phyloP scores from a whole-genome alignment of 805 yeast genomes.

The Wickerhamiella kazuoi region DNA sequence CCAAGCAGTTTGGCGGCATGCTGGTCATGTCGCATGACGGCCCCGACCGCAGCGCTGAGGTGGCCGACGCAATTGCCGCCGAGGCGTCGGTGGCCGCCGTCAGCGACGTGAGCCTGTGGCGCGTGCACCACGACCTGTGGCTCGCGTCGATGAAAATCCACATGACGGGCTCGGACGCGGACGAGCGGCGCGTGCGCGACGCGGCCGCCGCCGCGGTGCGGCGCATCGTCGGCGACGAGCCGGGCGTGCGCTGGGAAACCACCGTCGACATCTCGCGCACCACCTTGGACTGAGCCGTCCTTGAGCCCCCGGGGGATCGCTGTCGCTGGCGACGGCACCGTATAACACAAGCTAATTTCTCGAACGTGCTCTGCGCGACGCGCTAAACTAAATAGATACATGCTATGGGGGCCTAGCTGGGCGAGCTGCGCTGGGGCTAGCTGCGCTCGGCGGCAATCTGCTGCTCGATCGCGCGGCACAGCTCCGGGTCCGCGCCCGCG shows the following conservation, averaged over 20 bases:
- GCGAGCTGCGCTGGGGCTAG: no score
- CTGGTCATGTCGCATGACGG: constrained; percentile 28
- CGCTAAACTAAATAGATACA: no score
- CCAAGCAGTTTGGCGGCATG: constrained; percentile 27
- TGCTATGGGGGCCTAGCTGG: no score
- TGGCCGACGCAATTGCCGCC: constrained; percentile 13
- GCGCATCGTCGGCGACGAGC: constrained; percentile 13
- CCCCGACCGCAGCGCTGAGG: constrained; percentile 18
- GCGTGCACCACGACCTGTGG: constrained; percentile 28
- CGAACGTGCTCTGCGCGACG: no score
- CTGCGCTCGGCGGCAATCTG: constrained; percentile 6
- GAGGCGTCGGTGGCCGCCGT: constrained; percentile 19
- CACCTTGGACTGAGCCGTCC: constrained; percentile 4
- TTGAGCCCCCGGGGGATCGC: no score
- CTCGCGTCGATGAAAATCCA: constrained; percentile 22
- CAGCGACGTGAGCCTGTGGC: constrained; percentile 24
- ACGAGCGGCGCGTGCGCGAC: constrained; percentile 20
- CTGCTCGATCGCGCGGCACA: constrained; percentile 34
- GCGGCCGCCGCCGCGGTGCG: constrained; percentile 16
- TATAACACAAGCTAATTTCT: no score
- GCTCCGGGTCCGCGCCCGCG: constrained; percentile 30
- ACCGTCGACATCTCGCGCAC: constrained; percentile 21
- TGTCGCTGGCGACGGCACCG: no score
- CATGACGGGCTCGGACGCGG: constrained; percentile 20
- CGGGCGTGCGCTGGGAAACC: constrained; percentile 20